Evolutionary conservation across 2,329 filamentous ascomycete genomes (phyloP), one percentile per base, ranked within the genome.

Genomic region (Botrytis galanthina): DNA sequence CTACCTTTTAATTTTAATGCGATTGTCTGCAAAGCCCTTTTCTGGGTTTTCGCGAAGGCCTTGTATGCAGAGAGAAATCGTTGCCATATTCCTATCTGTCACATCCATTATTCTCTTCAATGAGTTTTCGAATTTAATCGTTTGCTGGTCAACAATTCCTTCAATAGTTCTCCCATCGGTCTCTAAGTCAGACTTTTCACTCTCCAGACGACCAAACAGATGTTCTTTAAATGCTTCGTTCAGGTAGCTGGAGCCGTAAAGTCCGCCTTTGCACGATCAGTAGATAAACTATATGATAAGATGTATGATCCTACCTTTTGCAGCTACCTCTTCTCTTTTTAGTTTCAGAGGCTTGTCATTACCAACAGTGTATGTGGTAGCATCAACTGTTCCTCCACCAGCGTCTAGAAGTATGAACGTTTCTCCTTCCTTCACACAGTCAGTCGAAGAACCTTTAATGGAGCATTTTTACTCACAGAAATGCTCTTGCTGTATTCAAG

Each of bases 321-420:
- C 73, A n/a, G 68, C 46, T 20, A 78, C 75, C 10, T 75, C 66
- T 67, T 79, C 78, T 42, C 70, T 60, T 46, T 72, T 71, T 20
- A 80, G 70, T 46, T 77, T 69, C 29, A 80, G 70, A 7, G 79
- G 78, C 9, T 70, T 72, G 2, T 46, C 69, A 22, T 73, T 66
- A 51, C 70, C 75, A 18, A 80, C 75, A 18, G 70, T 76, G 64
- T 80, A 80, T 1, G 77, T 79, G 16, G 75, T 77, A 18, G 74
- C 73, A 67, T 80, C 79, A 29, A 79, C 78, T 20, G 78, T 79
- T 32, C 78, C 79, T 37, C 79, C 79, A 54, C 79, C 79, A 69
- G 75, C 73, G 70, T 78, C 76, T 7, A 80, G 57, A 26, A 80
- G 61, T 7, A 78, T 48, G 62, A 79, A 78, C 1, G 75, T 75